Evolutionary conservation across 1,139 yeast species (phyloP).

Genomic region (Zygoascus hellenicus): DNA sequence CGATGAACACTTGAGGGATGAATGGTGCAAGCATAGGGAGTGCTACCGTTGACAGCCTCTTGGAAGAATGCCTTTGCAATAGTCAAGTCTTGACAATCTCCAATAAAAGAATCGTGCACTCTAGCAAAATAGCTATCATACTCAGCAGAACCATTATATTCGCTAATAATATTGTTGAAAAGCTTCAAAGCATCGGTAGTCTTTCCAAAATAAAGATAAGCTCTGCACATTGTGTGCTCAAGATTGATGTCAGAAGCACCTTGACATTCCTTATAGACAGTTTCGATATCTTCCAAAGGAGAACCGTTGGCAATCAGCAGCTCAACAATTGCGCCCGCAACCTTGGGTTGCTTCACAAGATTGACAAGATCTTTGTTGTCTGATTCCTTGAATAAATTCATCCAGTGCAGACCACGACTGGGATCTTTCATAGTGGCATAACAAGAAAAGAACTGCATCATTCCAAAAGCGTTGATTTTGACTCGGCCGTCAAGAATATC

Average conservation of each 20-base stretch:
- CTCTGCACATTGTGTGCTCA: slow-evolving; percentile 56
- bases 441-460: slow-evolving; percentile 53
- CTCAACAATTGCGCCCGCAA: slow-evolving; percentile 68
- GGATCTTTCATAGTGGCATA: slow-evolving; percentile 49
- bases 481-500: slow-evolving; percentile 44
- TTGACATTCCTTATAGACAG: slow-evolving; percentile 32
- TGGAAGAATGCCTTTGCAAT: slow-evolving; percentile 71
- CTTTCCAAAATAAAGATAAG: slow-evolving; percentile 48
- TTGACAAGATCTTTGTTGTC: slow-evolving; percentile 16
- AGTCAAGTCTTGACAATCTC: slow-evolving; percentile 66
- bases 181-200: slow-evolving; percentile 47
- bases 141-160: slow-evolving; percentile 24
- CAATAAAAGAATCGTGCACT: slow-evolving; percentile 74
- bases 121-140: slow-evolving; percentile 46
- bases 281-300: slow-evolving; percentile 52
- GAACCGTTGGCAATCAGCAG: slow-evolving; percentile 58
- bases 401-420: slow-evolving; percentile 48
- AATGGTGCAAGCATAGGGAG: slow-evolving; percentile 66
- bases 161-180: slow-evolving; percentile 41
- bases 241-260: slow-evolving; percentile 38
- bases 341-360: slow-evolving; percentile 42
- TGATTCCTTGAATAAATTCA: slow-evolving; percentile 33
- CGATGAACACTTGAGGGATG: slow-evolving; percentile 73
- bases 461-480: slow-evolving; percentile 45
- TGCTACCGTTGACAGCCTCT: slow-evolving; percentile 58